Evolutionary conservation across 2,329 filamentous ascomycete species (phyloP), one percentile per base, ranked within the genome.

Genomic region (Nannizziopsis barbatae): DNA sequence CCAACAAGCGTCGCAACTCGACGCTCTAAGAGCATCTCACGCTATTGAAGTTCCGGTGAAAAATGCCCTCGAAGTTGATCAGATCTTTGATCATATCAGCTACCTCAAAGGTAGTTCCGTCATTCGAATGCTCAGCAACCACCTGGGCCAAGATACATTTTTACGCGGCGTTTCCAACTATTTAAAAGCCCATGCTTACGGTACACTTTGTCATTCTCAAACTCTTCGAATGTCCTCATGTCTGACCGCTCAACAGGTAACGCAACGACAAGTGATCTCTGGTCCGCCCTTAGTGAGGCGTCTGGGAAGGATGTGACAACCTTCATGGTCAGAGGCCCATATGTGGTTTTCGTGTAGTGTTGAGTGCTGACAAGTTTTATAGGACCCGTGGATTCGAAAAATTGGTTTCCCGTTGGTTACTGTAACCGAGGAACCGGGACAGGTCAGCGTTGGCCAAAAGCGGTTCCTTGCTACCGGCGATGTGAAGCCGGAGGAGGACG

Each of bases 21-120:
- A 98, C 62, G 82, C 86, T 40, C 79, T 98, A 56, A 84, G 92
- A 41, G 86, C 87, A 37, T 95, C 88, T 43, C 92, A 98, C 66
- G 86, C 92, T 7, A 95, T 98, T 57, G 90, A 98, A 66, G 92
- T 98, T 5, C 86, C 88, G 0, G 92, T 98, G 27, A 82, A 81
- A 58, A 89, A 95, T 64, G 92, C 89, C 27, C 77, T 96, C 9
- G 92, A 96, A 58, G 87, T 96, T 55, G 93, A 96, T 66, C 92
- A 98, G 66, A 94, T 96, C 56, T 98, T 98, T 62, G 92, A 98
- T 65, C 79, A 83, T 64, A 96, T 98, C 68, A 93, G 86, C 68
- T 98, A 96, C 64, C 75, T 93, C 53, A 96, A 98, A 72, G 92
- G 92, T 32, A 94, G 87, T 70, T 95, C 90, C 1, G 86, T 92